Evolutionary conservation across 257 asterid genomes (phyloP).

Genomic region (Perilla frutescens): DNA sequence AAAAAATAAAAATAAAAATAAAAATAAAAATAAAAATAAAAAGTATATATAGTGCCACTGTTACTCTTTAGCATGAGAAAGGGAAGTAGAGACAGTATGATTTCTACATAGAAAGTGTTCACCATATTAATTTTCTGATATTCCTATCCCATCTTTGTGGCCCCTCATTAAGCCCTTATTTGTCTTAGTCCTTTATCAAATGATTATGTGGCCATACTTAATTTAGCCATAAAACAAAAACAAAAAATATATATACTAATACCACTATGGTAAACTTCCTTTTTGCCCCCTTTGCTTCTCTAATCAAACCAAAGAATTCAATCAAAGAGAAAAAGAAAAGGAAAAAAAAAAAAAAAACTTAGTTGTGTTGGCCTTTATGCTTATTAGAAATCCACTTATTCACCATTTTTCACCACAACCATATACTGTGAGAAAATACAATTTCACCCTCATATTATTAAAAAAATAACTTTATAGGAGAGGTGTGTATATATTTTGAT

Average conservation of each 20-base stretch:
- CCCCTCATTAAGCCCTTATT: conserved; percentile 43
- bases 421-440: no score
- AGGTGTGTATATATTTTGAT: no score
- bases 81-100: conserved; percentile 52
- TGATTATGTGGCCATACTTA: conserved; percentile 42
- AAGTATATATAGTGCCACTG: conserved; percentile 10
- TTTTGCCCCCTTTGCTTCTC: neutral
- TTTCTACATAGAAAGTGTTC: conserved; percentile 45
- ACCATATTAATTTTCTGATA: conserved; percentile 37
- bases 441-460: no score
- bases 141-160: conserved; percentile 54
- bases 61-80: conserved; percentile 43
- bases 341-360: no score
- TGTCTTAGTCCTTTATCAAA: conserved; percentile 45
- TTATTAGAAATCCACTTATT: no score
- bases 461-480: no score
- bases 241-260: neutral
- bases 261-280: neutral
- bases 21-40: no score
- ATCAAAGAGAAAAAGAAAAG: neutral
- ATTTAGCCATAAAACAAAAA: neutral
- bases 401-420: no score
- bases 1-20: neutral
- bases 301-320: no score
- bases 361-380: no score